Evolutionary conservation across 1,284 basidiomycete genomes (phyloP).

Genomic region (Ganoderma sinense): DNA sequence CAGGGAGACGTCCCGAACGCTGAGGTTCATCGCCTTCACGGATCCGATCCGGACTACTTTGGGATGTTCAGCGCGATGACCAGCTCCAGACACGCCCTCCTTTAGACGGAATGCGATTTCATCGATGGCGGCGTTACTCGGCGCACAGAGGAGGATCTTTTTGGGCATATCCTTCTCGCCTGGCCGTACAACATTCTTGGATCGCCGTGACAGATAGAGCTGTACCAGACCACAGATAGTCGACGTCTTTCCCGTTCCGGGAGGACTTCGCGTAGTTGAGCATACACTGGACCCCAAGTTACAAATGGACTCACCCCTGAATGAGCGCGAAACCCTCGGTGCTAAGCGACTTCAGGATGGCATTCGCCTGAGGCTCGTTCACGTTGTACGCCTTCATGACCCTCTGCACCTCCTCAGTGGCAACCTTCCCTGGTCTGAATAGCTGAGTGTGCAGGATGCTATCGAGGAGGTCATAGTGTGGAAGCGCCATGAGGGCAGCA

Average conservation of each 20-base stretch:
- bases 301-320: slow-evolving; percentile 78
- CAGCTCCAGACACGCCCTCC: slow-evolving; percentile 72
- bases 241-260: slow-evolving; percentile 98
- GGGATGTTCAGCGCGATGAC: slow-evolving; percentile 62
- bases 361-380: slow-evolving; percentile 95
- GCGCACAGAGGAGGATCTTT: slow-evolving; percentile 94
- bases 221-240: slow-evolving; percentile 97
- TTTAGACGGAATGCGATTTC: slow-evolving; percentile 92
- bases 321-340: slow-evolving; percentile 90
- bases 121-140: slow-evolving; percentile 98
- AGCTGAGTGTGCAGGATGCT: slow-evolving; percentile 77
- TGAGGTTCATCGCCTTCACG: slow-evolving; percentile 81
- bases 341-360: slow-evolving; percentile 82
- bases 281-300: neutral
- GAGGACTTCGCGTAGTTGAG: slow-evolving; percentile 68
- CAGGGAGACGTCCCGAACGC: slow-evolving; percentile 88
- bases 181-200: slow-evolving; percentile 54
- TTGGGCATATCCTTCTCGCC: slow-evolving; percentile 59
- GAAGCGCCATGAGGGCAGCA: slow-evolving; percentile 84
- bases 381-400: slow-evolving; percentile 80
- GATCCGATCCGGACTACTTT: slow-evolving; percentile 93
- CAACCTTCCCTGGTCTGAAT: slow-evolving; percentile 54
- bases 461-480: slow-evolving; percentile 81
- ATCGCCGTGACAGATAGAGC: slow-evolving; percentile 75
- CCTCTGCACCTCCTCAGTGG: slow-evolving; percentile 62